phyloP scores from a whole-genome alignment of 495 filamentous ascomycete species.

The Podospora bellae-mahoneyi region DNA sequence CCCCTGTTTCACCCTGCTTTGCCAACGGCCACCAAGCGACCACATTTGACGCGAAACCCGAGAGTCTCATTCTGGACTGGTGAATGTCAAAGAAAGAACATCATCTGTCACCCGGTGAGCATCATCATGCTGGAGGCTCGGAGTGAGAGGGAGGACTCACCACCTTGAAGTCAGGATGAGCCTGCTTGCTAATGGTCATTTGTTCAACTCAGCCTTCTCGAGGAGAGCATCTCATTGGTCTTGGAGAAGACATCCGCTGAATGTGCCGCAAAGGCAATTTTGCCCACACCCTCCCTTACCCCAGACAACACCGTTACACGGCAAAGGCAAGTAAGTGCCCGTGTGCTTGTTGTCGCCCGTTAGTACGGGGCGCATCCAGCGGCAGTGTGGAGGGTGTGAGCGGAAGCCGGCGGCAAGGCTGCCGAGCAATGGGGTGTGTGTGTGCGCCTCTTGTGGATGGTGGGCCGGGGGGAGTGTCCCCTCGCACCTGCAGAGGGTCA shows the following conservation, averaged over 20 bases:
- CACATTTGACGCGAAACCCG: conserved; percentile 6
- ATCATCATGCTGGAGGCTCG: background rate
- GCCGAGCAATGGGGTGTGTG: background rate
- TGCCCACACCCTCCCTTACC: conserved; percentile 6
- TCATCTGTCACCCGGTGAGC: conserved; percentile 16
- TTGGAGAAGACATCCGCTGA: conserved; percentile 6
- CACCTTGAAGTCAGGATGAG: too few species aligned
- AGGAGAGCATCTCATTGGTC: conserved; percentile 9
- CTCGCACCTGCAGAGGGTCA: background rate
- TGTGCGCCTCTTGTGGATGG: background rate
- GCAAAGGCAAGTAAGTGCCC: background rate
- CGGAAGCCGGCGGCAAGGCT: conserved; percentile 11
- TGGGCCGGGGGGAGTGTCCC: background rate
- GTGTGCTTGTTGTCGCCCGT: background rate
- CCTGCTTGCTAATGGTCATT: conserved; percentile 16
- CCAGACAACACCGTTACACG: background rate
- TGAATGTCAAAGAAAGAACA: background rate
- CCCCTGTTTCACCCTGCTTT: conserved; percentile 18
- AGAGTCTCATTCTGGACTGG: background rate
- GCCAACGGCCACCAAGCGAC: conserved; percentile 13
- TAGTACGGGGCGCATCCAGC: background rate
- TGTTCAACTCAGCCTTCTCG: conserved; percentile 18
- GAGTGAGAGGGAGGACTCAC: background rate
- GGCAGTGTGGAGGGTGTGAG: background rate
- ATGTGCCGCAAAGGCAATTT: background rate